Evolutionary conservation across 176 grass and related monocot genomes (phyloP).

Genomic region (Eremochloa ophiuroides): DNA sequence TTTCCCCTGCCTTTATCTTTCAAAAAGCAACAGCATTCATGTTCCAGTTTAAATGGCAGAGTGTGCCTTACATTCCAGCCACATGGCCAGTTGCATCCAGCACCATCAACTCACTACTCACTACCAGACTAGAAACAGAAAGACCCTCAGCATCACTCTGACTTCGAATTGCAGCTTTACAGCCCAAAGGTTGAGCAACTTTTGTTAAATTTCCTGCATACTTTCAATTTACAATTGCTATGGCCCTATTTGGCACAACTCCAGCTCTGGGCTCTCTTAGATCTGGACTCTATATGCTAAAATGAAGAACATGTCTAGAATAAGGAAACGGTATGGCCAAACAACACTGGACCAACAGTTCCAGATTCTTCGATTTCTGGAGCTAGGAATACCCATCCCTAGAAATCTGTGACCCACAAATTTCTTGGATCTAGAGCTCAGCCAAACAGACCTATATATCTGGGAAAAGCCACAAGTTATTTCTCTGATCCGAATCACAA

Average conservation of each 20-base stretch:
- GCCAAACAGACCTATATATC: background rate
- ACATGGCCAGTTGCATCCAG: too few relatives aligned
- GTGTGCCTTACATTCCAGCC: too few relatives aligned
- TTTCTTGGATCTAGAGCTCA: background rate
- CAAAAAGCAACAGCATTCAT: too few relatives aligned
- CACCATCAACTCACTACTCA: too few relatives aligned
- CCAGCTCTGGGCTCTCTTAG: background rate
- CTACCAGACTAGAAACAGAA: too few relatives aligned
- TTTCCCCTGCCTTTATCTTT: too few relatives aligned
- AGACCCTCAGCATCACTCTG: too few relatives aligned
- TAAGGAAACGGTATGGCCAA: background rate
- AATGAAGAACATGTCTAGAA: background rate
- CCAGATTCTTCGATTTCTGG: background rate
- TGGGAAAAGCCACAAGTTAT: background rate
- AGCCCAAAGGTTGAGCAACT: too few relatives aligned
- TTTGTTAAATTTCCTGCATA: background rate
- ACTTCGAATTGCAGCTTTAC: too few relatives aligned
- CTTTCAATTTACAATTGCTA: background rate
- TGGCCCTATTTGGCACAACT: background rate
- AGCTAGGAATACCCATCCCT: background rate
- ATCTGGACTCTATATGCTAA: background rate
- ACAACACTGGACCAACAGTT: background rate
- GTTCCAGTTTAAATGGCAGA: too few relatives aligned
- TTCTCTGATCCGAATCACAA: background rate
- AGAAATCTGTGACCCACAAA: background rate